These are phyloP conservation scores for Alternaria conjuncta DNA, from an alignment of 2,329 filamentous ascomycete genomes.

Conservation along the genomic window DNA sequence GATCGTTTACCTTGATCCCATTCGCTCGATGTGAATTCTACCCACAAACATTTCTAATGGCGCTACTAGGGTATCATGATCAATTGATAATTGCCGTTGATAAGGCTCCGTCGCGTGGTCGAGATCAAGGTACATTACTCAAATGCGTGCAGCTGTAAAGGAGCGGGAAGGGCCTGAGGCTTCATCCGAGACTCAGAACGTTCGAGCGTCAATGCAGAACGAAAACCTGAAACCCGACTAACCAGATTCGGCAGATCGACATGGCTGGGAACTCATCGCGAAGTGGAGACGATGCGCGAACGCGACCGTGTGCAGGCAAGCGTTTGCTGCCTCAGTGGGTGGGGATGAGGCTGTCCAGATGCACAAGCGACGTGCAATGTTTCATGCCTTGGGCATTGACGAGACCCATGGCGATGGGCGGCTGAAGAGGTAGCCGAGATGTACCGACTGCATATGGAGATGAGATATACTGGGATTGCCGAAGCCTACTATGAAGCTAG, in stretches of 20 bases:
- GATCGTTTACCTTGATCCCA: background rate
- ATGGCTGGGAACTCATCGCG: background rate
- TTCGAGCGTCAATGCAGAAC: slow-evolving; percentile 9
- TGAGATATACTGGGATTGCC: background rate
- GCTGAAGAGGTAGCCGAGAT: slow-evolving; percentile 1
- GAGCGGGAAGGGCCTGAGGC: slow-evolving; percentile 1
- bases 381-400: slow-evolving; percentile 5
- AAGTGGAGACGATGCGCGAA: slow-evolving; percentile 9
- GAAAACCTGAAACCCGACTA: slow-evolving; percentile 9
- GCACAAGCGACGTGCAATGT: slow-evolving; percentile 7
- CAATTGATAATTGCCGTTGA: background rate
- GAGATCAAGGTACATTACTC: slow-evolving; percentile 2
- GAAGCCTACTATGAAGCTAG: background rate
- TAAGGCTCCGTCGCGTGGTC: slow-evolving; percentile 4
- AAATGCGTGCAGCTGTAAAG: background rate
- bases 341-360: slow-evolving; percentile 4
- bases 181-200: slow-evolving; percentile 12
- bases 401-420: background rate
- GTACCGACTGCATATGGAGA: background rate
- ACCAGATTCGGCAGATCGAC: slow-evolving; percentile 3
- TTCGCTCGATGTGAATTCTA: background rate
- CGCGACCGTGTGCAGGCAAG: slow-evolving; percentile 5
- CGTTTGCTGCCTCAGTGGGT: slow-evolving; percentile 1
- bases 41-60: slow-evolving; percentile 3
- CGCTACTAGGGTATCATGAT: background rate